Evolutionary conservation across 2,329 filamentous ascomycete species (phyloP), one percentile per base, ranked within the genome.

Genomic region (Ceratocystis cacaofunesta): DNA sequence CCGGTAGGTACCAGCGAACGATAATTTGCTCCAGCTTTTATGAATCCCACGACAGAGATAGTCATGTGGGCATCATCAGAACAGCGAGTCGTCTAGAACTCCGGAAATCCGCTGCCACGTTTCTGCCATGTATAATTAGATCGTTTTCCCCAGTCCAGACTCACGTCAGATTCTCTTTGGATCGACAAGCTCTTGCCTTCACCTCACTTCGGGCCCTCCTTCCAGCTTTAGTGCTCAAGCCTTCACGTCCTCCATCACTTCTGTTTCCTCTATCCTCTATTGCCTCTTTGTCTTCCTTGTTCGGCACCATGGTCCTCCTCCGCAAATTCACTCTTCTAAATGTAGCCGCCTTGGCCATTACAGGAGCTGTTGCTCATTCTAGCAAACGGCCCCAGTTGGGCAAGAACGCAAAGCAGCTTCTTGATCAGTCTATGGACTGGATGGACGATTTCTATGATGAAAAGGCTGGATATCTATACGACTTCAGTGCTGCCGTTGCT

Each of bases 371-470:
- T n/a, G 65, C 55, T 22, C 8, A 61, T 36, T 61, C 60, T 25
- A 65, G 61, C 50, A 22, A 62, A 41, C 36, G 36, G 12, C 25
- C 44, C 28, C 61, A 64, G 28, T 19, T 67, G 43, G 55, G 46
- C 46, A 61, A 43, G 48, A 67, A 67, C 25, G 52, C 66, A 8
- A 60, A 67, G 63, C 63, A 67, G 19, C 63, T 80, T 61, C 74
- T 81, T 64, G 73, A 78, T 60, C 74, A 80, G 71, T 79, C 79
- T 1, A 84, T 84, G 80, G 68, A 72, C 5, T 81, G 80, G 75
- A 75, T 84, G 75, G 83, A 85, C 69, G 73, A 71, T 1, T 79
- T 77, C 65, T 85, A 84, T 69, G 83, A 85, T 68, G 64, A 73
- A 1, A 72, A 72, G 1, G 77, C 77, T 5, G 79, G 79, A 0